Percentiles rank a stretch among this genome's conserved stretches.
phyloP scores from a whole-genome alignment of 345 rosid species.

The Syzygium aromaticum region DNA sequence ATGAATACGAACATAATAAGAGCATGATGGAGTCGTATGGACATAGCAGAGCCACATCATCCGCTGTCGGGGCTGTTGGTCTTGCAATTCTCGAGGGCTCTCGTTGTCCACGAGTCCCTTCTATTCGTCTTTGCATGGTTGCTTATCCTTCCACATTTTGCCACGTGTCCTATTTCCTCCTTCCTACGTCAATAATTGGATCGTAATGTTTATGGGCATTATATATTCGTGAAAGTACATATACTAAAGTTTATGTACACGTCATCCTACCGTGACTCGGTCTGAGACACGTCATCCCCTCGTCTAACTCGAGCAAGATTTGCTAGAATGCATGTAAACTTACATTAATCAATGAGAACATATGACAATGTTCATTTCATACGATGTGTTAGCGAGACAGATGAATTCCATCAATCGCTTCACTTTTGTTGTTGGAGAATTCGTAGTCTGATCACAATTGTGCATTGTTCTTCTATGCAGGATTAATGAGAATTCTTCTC shows the following conservation, averaged over 20 bases:
- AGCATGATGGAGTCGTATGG: neutral
- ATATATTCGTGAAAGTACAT: neutral
- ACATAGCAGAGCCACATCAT: neutral
- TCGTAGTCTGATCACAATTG: no score
- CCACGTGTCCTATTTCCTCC: neutral
- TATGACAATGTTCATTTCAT: neutral
- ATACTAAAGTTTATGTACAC: neutral
- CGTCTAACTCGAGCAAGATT: neutral
- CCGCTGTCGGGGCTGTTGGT: neutral
- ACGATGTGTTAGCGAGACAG: neutral
- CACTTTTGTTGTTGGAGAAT: neutral
- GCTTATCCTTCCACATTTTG: neutral
- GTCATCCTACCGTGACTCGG: neutral
- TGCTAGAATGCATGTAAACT: neutral
- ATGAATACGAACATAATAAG: neutral
- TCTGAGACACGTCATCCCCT: neutral
- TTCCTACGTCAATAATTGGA: neutral
- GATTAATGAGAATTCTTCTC: no score
- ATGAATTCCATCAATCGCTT: neutral
- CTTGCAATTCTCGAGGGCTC: neutral
- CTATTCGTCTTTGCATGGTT: neutral
- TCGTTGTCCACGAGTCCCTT: neutral
- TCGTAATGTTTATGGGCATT: neutral
- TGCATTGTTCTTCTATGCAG: no score
- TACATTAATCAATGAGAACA: neutral